Evolutionary conservation across 192 early-diverging fungal species (phyloP).

Genomic region (Umbelopsis ramanniana): DNA sequence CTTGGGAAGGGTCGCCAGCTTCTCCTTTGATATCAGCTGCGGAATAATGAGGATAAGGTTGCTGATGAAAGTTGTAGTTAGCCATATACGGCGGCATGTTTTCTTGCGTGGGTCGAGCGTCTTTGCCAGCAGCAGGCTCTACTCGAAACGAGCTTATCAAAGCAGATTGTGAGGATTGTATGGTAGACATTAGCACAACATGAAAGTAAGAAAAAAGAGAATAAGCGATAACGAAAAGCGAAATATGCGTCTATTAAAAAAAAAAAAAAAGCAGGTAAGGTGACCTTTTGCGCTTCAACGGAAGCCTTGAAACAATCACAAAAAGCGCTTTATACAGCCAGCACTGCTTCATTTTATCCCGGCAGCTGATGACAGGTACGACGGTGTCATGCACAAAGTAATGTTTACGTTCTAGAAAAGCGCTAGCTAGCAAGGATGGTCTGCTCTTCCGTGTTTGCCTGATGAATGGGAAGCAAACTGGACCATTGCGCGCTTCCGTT

Average conservation of each 20-base stretch:
- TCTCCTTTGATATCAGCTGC: conserved; percentile 4
- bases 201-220: neutral
- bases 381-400: neutral
- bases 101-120: neutral
- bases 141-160: conserved; percentile 20
- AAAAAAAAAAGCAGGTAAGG: conserved; percentile 1
- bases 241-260: neutral
- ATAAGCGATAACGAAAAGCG: neutral
- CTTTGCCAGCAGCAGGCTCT: neutral
- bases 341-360: neutral
- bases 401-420: too few species aligned
- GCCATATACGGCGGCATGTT: neutral
- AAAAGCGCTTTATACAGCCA: neutral
- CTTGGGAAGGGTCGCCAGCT: neutral
- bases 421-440: too few species aligned
- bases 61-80: conserved; percentile 7
- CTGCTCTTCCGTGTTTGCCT: too few species aligned
- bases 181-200: conserved; percentile 8
- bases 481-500: neutral
- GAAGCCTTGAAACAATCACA: conserved; percentile 18
- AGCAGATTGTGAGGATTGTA: conserved; percentile 10
- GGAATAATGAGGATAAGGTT: conserved; percentile 16
- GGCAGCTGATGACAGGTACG: neutral
- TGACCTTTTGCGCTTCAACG: neutral
- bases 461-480: neutral